These are phyloP conservation scores for Epichloe scottii DNA, from an alignment of 2,329 filamentous ascomycete genomes.

Conservation along the genomic window DNA sequence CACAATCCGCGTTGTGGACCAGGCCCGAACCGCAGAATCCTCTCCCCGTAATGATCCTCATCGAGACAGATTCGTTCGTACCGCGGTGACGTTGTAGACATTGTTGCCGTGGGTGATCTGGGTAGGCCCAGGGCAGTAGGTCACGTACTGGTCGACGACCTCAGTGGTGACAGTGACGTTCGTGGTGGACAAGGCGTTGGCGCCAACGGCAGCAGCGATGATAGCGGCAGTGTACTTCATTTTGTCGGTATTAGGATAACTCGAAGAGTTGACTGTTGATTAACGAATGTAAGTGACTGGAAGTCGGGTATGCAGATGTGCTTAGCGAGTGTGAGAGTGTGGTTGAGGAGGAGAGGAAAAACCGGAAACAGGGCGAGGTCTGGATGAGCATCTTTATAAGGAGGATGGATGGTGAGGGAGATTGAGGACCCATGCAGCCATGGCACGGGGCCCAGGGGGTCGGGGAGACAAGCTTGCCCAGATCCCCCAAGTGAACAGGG, in stretches of 20 bases:
- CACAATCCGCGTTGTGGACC: neutral
- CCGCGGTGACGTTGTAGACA: slow-evolving; percentile 58
- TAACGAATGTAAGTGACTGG: slow-evolving; percentile 49
- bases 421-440: slow-evolving; percentile 4
- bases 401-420: slow-evolving; percentile 9
- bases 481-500: slow-evolving; percentile 4
- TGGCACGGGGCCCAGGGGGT: slow-evolving; percentile 10
- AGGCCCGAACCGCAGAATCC: too few relatives aligned
- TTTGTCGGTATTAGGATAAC: slow-evolving; percentile 40
- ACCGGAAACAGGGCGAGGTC: slow-evolving; percentile 16
- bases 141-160: slow-evolving; percentile 53
- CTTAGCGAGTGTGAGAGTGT: slow-evolving; percentile 33
- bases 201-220: slow-evolving; percentile 33
- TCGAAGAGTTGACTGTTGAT: slow-evolving; percentile 17
- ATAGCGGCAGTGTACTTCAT: slow-evolving; percentile 51
- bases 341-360: slow-evolving; percentile 31
- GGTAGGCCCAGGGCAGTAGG: slow-evolving; percentile 60
- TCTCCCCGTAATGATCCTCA: too few relatives aligned
- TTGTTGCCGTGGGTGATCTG: slow-evolving; percentile 48
- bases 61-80: slow-evolving; percentile 19
- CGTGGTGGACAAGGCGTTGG: slow-evolving; percentile 12
- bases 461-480: neutral
- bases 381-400: slow-evolving; percentile 39
- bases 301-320: slow-evolving; percentile 34
- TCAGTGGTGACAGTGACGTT: slow-evolving; percentile 50